Base-by-base conservation (phyloP, 495 filamentous ascomycete species). In the Astrothelium subdiscretum region DNA sequence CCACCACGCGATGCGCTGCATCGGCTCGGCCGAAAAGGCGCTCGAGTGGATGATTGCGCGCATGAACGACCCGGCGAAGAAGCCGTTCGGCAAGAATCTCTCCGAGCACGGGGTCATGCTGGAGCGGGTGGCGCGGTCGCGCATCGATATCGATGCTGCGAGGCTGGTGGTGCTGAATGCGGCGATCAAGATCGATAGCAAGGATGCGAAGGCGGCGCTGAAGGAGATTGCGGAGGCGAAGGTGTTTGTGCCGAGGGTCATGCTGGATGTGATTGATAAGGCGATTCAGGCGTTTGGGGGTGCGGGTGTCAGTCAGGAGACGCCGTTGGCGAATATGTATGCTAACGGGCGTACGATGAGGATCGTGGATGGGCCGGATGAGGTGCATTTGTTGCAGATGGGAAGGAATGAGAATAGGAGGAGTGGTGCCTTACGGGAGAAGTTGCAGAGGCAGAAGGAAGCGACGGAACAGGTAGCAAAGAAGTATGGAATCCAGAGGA, bases 171-270 rank as follows among this genome's bases (percentile, higher is more conserved):
- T 77, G 10, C 67, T 73, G 8, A 74, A 75, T 61, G 74, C 74
- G 2, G 74, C 74, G 24, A 68, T 75, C 60, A 75, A 71, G 65
- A 77, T 77, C 60, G 74, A 77, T 66, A 64, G 70, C 59, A 65
- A 67, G 48, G 67, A 73, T 60, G 74, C 74, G 62, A 77, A 77
- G 64, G 72, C 70, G 62, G 74, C 74, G 20, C 69, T 75, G 42
- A 74, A 75, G 61, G 74, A 77, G 63, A 77, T 77, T 62, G 74
- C 74, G 13, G 71, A 75, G 67, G 74, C 73, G 52, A 77, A 77
- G 62, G 71, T 77, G 18, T 69, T 75, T 6, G 71, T 77, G 10
- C 74, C 74, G 4, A 61, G 67, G 1, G 63, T 72, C 38, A 54
- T 65, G 40, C 67, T 75, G 12, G 65, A 65, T 27, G 71, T 75